Base-by-base conservation (phyloP, 192 early-diverging fungal genomes). In the Phycomyces blakesleeanus region DNA sequence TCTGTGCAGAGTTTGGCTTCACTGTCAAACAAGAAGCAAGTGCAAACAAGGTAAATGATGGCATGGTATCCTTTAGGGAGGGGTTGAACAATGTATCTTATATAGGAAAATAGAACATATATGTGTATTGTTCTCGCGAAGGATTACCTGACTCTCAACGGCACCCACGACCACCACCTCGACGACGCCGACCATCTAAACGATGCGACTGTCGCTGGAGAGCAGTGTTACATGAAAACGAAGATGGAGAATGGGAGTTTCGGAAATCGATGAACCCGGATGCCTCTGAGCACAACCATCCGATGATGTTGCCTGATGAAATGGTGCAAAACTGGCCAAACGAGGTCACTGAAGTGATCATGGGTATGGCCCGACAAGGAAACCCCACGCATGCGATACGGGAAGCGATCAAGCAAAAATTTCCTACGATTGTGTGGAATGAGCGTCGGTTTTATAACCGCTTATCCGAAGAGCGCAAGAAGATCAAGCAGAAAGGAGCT, bases 361-460 rank as follows among this genome's bases (percentile, higher is more conserved):
- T 69, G 14, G 65, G 61, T 34, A 69, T 77, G 40, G 75, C 75
- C 40, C 68, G 61, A 49, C 72, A 71, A 25, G 68, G 63, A 34
- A 54, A 77, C 8, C 38, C 63, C 15, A 78, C 77, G 7, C 56
- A 67, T 11, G 69, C 64, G 53, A 72, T 72, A 11, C 68, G 80
- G 18, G 74, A 78, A 14, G 54, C 70, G 2, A 78, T 84, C 63
- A 77, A 84, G 53, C 65, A 69, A 25, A 76, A 80, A 37, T 84
- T 82, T 68, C 80, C 80, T 9, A 69, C 77, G 49, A 71, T 82
- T 18, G 66, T 69, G 10, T 84, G 82, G 82, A 78, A 82, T 44
- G 80, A 84, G 42, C 67, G 82, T 21, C 68, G 82, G n/a, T 84
- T 84, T 59, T 82, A 84, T 40, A 84, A 84, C 59, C 66, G 75